Percentiles rank a stretch among this genome's conserved stretches.
Evolutionary conservation across 495 filamentous ascomycete species (phyloP).

Genomic region (Penicillium lividum): DNA sequence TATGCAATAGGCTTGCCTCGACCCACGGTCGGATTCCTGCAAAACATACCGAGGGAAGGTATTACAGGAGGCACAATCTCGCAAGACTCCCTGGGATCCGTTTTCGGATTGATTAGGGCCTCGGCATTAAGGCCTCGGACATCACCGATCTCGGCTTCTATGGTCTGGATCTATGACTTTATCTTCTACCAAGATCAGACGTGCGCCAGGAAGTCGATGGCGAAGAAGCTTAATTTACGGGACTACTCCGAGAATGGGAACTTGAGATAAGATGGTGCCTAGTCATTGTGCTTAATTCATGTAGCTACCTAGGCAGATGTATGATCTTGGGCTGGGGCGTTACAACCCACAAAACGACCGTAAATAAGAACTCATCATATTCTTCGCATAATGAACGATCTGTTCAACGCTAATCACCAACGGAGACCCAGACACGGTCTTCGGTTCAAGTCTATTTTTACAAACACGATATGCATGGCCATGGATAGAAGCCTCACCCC

Average conservation of each 20-base stretch:
- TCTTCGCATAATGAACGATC: constrained; percentile 40
- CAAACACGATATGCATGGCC: constrained; percentile 36
- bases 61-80: neutral
- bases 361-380: constrained; percentile 38
- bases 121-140: neutral
- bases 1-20: constrained; percentile 13
- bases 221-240: constrained; percentile 1
- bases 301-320: neutral
- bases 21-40: constrained; percentile 10
- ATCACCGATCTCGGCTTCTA: neutral
- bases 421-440: constrained; percentile 30
- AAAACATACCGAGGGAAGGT: constrained; percentile 4
- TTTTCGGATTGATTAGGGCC: neutral
- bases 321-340: neutral
- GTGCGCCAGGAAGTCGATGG: neutral
- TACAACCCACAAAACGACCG: neutral
- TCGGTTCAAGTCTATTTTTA: constrained; percentile 49
- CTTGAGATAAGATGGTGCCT: neutral
- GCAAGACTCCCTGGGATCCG: neutral
- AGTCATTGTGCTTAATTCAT: neutral
- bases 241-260: neutral
- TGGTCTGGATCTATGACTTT: neutral
- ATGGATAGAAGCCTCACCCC: constrained; percentile 23
- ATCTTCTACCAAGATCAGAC: neutral
- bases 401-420: constrained; percentile 46